Conservation (phyloP, 1,284 basidiomycete species). For the Kwoniella shivajii region DNA sequence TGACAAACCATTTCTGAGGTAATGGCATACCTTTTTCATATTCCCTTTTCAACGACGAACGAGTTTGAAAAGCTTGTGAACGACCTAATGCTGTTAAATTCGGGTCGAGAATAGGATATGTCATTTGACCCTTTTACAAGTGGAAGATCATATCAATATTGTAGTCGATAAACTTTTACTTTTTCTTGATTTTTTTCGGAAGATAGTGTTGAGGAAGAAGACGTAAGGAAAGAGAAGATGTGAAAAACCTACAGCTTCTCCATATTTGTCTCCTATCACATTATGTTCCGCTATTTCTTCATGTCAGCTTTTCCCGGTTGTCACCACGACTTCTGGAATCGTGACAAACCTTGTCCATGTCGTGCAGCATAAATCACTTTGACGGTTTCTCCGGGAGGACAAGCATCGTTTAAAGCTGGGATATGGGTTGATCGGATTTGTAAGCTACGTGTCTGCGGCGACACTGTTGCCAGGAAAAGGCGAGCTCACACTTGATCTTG, state of each 20-base stretch:
- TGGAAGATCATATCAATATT: background rate
- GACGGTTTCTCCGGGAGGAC: slow-evolving; percentile 26
- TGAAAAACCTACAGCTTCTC: slow-evolving; percentile 5
- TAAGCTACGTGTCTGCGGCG: too few species aligned
- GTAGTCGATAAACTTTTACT: too few species aligned
- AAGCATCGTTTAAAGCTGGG: slow-evolving; percentile 24
- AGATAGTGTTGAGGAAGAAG: background rate
- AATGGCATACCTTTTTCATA: slow-evolving; percentile 30
- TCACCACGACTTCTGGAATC: background rate
- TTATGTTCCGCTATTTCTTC: slow-evolving; percentile 35
- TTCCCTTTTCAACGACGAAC: slow-evolving; percentile 27
- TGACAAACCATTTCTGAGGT: slow-evolving; percentile 34
- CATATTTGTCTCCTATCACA: slow-evolving; percentile 26
- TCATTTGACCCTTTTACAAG: slow-evolving; percentile 19
- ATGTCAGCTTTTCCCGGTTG: background rate
- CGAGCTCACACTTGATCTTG: slow-evolving; percentile 23
- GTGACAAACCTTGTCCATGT: slow-evolving; percentile 36
- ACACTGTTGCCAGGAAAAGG: too few species aligned
- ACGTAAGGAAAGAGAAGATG: too few species aligned
- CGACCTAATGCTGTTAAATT: slow-evolving; percentile 28
- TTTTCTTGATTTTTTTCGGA: too few species aligned
- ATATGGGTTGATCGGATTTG: background rate
- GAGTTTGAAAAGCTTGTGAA: slow-evolving; percentile 28
- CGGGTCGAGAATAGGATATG: slow-evolving; percentile 33
- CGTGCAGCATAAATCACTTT: slow-evolving; percentile 40